These are phyloP conservation scores for Pyricularia pennisetigena DNA, from an alignment of 2,329 filamentous ascomycete genomes.

Conservation along the genomic window DNA sequence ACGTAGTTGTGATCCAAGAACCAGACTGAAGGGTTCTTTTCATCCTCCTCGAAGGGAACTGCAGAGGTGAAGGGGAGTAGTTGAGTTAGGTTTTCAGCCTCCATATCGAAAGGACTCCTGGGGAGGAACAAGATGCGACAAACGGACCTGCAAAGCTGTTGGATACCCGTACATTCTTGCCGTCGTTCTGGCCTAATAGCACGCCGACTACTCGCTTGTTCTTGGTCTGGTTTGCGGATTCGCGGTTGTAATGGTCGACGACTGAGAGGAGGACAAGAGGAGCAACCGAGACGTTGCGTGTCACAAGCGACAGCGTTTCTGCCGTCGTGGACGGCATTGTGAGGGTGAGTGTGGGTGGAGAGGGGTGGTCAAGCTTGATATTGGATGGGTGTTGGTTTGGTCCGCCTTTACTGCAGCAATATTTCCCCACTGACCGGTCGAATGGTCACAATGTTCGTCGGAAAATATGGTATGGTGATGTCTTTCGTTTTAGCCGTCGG, in stretches of 20 bases:
- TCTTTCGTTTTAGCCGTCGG: background rate
- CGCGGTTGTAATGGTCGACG: constrained; percentile 96
- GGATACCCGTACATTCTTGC: constrained; percentile 90
- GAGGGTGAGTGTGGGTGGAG: constrained; percentile 11
- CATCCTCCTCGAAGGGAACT: constrained; percentile 99
- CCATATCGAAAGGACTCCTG: background rate
- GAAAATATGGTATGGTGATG: background rate
- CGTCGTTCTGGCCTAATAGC: constrained; percentile 88
- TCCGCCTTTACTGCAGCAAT: background rate
- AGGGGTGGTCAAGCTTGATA: background rate
- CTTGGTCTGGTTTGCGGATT: constrained; percentile 74
- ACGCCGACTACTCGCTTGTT: constrained; percentile 89
- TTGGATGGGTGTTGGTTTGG: background rate
- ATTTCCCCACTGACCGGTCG: background rate
- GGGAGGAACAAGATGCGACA: constrained; percentile 13
- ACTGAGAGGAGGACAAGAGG: constrained; percentile 95
- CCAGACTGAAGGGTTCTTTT: constrained; percentile 97
- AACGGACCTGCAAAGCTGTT: constrained; percentile 92
- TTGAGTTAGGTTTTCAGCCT: constrained; percentile 7
- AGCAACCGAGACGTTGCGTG: constrained; percentile 90
- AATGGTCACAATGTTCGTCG: background rate
- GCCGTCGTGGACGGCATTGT: constrained; percentile 93
- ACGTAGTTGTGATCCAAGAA: constrained; percentile 99
- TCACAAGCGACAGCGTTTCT: constrained; percentile 91
- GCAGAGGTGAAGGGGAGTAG: constrained; percentile 7